phyloP scores from a whole-genome alignment of 163 green algal genomes.

The Chlamydomonas reinhardtii region DNA sequence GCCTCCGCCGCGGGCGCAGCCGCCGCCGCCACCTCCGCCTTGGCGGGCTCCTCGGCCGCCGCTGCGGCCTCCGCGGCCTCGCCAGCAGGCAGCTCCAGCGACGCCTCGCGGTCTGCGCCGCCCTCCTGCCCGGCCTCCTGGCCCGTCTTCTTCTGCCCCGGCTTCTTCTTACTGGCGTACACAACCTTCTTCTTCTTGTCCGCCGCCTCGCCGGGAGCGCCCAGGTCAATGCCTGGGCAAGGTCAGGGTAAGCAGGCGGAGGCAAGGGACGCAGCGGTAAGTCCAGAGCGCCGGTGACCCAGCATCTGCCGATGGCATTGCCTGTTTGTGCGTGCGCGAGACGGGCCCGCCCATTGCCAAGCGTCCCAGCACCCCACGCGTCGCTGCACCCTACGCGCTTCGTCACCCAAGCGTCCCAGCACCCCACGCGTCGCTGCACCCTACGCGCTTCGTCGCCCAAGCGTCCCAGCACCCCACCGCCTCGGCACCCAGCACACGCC shows the following conservation, averaged over 20 bases:
- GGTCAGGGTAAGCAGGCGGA: too few relatives aligned
- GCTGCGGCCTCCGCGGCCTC: constrained; percentile 19
- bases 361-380: too few relatives aligned
- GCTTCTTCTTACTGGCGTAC: constrained; percentile 86
- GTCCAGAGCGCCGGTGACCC: too few relatives aligned
- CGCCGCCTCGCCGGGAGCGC: neutral
- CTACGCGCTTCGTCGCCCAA: too few relatives aligned
- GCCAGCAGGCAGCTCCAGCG: neutral
- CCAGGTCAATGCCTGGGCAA: constrained; percentile 49
- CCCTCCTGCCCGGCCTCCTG: constrained; percentile 38
- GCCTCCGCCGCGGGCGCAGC: neutral
- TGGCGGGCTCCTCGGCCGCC: constrained; percentile 17
- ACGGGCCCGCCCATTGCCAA: too few relatives aligned
- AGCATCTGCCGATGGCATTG: too few relatives aligned
- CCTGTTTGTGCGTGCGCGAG: too few relatives aligned
- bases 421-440: too few relatives aligned
- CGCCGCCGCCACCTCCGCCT: neutral
- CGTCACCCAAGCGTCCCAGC: too few relatives aligned
- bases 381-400: too few relatives aligned
- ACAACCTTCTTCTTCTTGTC: constrained; percentile 75
- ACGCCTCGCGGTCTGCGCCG: constrained; percentile 15
- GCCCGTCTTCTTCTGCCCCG: constrained; percentile 68
- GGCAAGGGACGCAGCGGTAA: too few relatives aligned
- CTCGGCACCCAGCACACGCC: too few relatives aligned
- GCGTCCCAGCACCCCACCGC: neutral